Percentiles rank a stretch among this genome's conserved stretches.
These are phyloP conservation scores for Orobanche coerulescens DNA, from an alignment of 257 asterid genomes.

Conservation along the genomic window DNA sequence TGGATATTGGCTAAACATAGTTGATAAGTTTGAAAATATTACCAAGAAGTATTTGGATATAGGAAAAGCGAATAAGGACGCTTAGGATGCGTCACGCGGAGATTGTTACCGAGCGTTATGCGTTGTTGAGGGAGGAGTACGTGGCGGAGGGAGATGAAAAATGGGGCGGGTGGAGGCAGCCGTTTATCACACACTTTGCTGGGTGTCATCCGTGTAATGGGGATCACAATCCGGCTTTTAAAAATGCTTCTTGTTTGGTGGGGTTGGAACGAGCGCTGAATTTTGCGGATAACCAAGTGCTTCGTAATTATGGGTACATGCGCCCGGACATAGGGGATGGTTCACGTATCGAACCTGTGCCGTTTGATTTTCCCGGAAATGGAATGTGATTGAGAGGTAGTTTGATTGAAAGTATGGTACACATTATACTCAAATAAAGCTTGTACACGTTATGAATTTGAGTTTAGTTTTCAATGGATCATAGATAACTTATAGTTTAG, in stretches of 20 bases:
- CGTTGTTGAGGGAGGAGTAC: constrained; percentile 41
- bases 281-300: constrained; percentile 89
- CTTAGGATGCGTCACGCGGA: constrained; percentile 67
- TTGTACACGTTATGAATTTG: no score
- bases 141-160: constrained; percentile 61
- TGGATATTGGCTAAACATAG: constrained; percentile 80
- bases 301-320: constrained; percentile 60
- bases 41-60: constrained; percentile 40
- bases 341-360: constrained; percentile 50
- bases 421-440: no score
- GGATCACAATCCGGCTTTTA: constrained; percentile 55
- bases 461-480: no score
- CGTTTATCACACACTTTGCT: constrained; percentile 78
- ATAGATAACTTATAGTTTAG: no score
- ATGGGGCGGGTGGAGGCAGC: constrained; percentile 55
- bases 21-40: constrained; percentile 40
- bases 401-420: no score
- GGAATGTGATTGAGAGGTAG: no score
- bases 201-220: constrained; percentile 95
- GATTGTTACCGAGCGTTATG: constrained; percentile 43
- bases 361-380: no score
- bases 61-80: constrained; percentile 30
- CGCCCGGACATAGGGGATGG: constrained; percentile 57
- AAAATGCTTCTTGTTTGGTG: constrained; percentile 51
- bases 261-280: constrained; percentile 63